phyloP scores from a whole-genome alignment of 306 rosid species.

The Quercus parvula region DNA sequence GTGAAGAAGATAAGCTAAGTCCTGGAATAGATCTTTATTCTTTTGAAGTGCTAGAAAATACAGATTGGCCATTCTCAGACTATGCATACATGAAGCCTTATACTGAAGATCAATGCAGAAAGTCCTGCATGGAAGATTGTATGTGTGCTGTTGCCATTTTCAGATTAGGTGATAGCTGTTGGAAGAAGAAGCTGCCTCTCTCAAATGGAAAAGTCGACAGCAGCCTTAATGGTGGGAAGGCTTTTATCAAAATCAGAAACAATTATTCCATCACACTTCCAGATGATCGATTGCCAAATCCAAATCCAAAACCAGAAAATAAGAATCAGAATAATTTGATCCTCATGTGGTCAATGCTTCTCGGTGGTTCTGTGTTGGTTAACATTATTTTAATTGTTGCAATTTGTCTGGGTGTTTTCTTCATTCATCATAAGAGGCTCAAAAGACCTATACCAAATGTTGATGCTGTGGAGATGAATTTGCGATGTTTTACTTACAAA shows the following conservation, averaged over 20 bases:
- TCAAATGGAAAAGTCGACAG: too few relatives aligned
- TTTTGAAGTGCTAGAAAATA: background rate
- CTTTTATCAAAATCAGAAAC: too few relatives aligned
- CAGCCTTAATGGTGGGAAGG: too few relatives aligned
- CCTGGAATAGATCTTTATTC: background rate
- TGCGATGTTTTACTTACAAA: too few relatives aligned
- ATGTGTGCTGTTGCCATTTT: too few relatives aligned
- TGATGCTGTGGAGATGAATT: constrained; percentile 5
- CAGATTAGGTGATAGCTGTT: too few relatives aligned
- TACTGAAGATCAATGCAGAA: background rate
- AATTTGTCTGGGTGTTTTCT: constrained; percentile 10
- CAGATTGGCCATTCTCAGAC: constrained; percentile 38
- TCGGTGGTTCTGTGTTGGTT: too few relatives aligned
- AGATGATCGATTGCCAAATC: background rate
- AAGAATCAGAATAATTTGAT: constrained; percentile 4
- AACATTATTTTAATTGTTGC: background rate
- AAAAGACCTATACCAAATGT: background rate
- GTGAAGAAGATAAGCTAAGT: background rate
- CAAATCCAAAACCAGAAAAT: constrained; percentile 19
- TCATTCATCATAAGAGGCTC: constrained; percentile 18
- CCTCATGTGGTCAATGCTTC: too few relatives aligned
- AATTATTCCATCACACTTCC: background rate
- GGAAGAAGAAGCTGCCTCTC: too few relatives aligned
- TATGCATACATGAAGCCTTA: constrained; percentile 18
- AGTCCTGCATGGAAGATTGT: too few relatives aligned